phyloP scores from a whole-genome alignment of 805 yeast genomes.

The Metschnikowia dekortorum region DNA sequence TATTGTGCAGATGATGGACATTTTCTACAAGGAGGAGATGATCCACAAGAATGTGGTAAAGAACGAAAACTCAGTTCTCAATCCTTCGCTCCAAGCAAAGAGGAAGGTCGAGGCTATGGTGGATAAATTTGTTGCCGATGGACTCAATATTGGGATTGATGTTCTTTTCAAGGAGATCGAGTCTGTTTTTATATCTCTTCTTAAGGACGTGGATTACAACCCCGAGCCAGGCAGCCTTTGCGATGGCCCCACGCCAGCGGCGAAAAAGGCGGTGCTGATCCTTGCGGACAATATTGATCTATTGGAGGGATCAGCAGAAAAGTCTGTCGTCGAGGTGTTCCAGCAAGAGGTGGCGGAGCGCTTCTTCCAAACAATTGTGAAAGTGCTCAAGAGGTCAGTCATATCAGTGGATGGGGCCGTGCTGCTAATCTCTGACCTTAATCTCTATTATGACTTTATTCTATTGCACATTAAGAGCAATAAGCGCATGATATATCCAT shows the following conservation, averaged over 20 bases:
- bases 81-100: constrained; percentile 73
- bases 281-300: constrained; percentile 68
- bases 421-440: constrained; percentile 74
- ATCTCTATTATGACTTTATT: constrained; percentile 71
- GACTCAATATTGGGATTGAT: constrained; percentile 87
- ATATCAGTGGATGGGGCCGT: constrained; percentile 82
- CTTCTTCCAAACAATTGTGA: constrained; percentile 70
- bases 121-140: constrained; percentile 89
- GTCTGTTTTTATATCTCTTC: constrained; percentile 49
- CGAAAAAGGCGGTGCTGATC: constrained; percentile 55
- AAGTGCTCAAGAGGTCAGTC: constrained; percentile 64
- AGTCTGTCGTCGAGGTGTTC: constrained; percentile 82
- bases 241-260: constrained; percentile 56
- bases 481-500: constrained; percentile 66
- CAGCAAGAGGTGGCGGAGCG: constrained; percentile 92
- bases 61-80: constrained; percentile 70
- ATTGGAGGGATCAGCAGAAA: constrained; percentile 79
- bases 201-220: constrained; percentile 59
- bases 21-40: constrained; percentile 85
- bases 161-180: constrained; percentile 81
- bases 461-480: constrained; percentile 43
- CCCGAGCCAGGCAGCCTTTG: constrained; percentile 31
- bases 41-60: constrained; percentile 54
- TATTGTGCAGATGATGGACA: constrained; percentile 86
- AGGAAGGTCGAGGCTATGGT: constrained; percentile 75